phyloP scores from a whole-genome alignment of 768 basidiomycete genomes.

The Strobilomyces dryophilus region DNA sequence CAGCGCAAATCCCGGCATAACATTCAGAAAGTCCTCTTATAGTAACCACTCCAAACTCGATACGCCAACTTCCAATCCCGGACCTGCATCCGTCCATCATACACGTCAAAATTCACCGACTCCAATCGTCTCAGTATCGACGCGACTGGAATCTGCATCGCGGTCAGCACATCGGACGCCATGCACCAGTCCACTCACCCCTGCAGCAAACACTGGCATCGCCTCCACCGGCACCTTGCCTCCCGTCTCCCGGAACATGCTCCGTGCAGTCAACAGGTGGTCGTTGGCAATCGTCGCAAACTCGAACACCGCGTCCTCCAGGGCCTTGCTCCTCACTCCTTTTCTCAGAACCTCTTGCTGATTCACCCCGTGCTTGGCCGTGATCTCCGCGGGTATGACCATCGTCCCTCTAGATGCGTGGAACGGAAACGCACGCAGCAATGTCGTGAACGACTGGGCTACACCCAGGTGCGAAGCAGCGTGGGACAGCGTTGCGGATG shows the following conservation, averaged over 20 bases:
- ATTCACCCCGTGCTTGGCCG: slow-evolving; percentile 68
- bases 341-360: slow-evolving; percentile 76
- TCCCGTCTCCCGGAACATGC: slow-evolving; percentile 56
- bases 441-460: slow-evolving; percentile 65
- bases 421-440: slow-evolving; percentile 74
- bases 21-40: slow-evolving; percentile 36
- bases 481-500: slow-evolving; percentile 59
- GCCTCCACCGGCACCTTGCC: slow-evolving; percentile 52
- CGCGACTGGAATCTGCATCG: slow-evolving; percentile 57
- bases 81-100: slow-evolving; percentile 55
- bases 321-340: slow-evolving; percentile 48
- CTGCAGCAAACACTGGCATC: slow-evolving; percentile 69
- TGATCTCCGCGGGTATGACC: slow-evolving; percentile 79
- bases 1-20: slow-evolving; percentile 29
- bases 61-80: slow-evolving; percentile 78
- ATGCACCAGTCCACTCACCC: slow-evolving; percentile 43
- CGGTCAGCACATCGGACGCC: slow-evolving; percentile 1
- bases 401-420: slow-evolving; percentile 69
- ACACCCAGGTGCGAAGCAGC: slow-evolving; percentile 80
- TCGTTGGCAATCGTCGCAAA: slow-evolving; percentile 81
- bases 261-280: slow-evolving; percentile 69
- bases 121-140: slow-evolving; percentile 66
- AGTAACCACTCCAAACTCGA: slow-evolving; percentile 58
- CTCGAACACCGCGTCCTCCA: slow-evolving; percentile 79
- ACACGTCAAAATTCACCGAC: slow-evolving; percentile 66